These are phyloP conservation scores for Amphicarpaea edgeworthii DNA, from an alignment of 306 rosid genomes.

Conservation along the genomic window DNA sequence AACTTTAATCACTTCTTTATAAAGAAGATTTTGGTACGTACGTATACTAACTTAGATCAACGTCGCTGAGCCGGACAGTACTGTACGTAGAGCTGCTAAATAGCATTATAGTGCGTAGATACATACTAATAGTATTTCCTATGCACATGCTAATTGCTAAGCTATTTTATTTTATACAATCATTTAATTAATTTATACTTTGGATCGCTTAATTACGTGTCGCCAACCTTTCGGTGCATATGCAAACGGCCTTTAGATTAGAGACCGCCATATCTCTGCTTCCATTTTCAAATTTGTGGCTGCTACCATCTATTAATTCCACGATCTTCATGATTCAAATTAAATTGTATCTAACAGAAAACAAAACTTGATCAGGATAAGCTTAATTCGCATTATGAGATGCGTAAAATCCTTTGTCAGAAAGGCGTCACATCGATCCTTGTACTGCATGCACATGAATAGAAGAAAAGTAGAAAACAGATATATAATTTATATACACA, in stretches of 20 bases:
- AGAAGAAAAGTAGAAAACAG: background rate
- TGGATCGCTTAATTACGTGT: background rate
- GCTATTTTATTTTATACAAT: background rate
- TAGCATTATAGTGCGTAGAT: background rate
- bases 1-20: no score
- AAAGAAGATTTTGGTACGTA: background rate
- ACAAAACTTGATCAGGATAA: background rate
- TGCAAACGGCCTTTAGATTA: background rate
- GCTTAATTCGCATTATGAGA: background rate
- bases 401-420: constrained; percentile 26
- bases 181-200: background rate
- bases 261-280: no score
- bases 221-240: background rate
- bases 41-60: background rate
- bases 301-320: background rate
- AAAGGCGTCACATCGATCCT: background rate
- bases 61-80: no score
- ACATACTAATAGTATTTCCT: background rate
- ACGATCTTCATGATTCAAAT: background rate
- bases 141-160: background rate
- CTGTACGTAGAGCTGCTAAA: background rate
- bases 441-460: constrained; percentile 13
- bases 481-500: background rate
- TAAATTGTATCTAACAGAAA: background rate
- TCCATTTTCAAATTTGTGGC: no score